Evolutionary conservation across 192 early-diverging fungal genomes (phyloP), one percentile per base, ranked within the genome.

Genomic region (Chytriomyces confervae): DNA sequence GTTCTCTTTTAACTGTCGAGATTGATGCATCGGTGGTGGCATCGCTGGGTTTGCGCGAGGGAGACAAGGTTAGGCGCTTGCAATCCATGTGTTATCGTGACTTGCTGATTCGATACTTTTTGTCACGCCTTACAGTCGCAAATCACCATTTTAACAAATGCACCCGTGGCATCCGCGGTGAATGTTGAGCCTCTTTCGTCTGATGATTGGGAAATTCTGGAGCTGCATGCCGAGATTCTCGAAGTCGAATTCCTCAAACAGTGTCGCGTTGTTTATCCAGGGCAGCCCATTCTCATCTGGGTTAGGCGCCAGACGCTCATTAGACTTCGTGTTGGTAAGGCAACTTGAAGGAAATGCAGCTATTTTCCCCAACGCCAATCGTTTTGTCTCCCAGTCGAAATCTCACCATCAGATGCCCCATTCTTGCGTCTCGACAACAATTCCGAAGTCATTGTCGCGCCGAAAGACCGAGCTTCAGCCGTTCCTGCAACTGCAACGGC

Each of bases 131-230:
- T 10, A 6, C 20, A 84, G 80, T 80, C 79, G 48, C 9, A 47
- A 9, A 47, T 79, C 50, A 73, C 60, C 8, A 60, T 85, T 23
- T 67, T 69, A 44, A 64, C 73, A 69, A 57, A 74, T 44, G 50
- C 70, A 13, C 47, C 27, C 7, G 46, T 24, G 11, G 79, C 77
- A 0, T 8, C 66, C 24, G 73, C 80, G 5, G 83, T 87, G 5
- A 66, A 82, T 43, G 87, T 88, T 5, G 87, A 82, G 53, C 87
- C 87, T 11, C 18, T 80, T 29, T 69, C 81, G 1, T 48, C 65
- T 7, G 87, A 88, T 57, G 87, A 88, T 69, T 88, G 87, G 87
- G 84, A 88, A 65, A 83, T 88, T n/a, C 36, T 88, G 45, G 84
- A 88, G 70, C 63, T 84, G 18, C 76, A 88, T 64, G 84, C 84